These are phyloP conservation scores for Asterochloris erici DNA, from an alignment of 139 green algal species.

Conservation along the genomic window DNA sequence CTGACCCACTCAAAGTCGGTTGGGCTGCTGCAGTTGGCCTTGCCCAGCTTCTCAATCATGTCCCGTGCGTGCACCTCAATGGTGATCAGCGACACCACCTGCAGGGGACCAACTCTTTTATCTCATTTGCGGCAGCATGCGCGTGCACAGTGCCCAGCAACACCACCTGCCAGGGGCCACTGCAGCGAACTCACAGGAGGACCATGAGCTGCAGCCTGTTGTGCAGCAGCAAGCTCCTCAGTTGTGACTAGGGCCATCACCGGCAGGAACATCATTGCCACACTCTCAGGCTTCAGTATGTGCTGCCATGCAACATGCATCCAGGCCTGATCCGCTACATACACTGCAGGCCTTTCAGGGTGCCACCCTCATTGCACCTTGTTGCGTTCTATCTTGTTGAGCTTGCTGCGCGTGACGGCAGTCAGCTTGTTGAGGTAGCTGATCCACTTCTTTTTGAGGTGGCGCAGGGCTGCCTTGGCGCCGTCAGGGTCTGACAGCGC, in stretches of 20 bases:
- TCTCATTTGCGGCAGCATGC: too few relatives aligned
- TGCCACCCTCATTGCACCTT: conserved; percentile 44
- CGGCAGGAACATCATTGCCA: too few relatives aligned
- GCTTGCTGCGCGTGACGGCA: conserved; percentile 67
- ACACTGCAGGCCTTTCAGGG: not conserved
- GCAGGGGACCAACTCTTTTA: not conserved
- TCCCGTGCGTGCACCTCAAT: conserved; percentile 84
- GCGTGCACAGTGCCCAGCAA: too few relatives aligned
- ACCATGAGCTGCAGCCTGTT: too few relatives aligned
- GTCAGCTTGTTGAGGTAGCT: conserved; percentile 85
- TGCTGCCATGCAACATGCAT: too few relatives aligned
- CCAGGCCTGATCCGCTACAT: too few relatives aligned
- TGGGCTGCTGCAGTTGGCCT: conserved; percentile 53
- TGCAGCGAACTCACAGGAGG: too few relatives aligned
- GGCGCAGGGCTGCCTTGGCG: conserved; percentile 54
- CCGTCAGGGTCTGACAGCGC: conserved; percentile 64
- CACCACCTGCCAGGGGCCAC: too few relatives aligned
- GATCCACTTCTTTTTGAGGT: conserved; percentile 85
- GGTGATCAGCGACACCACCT: conserved; percentile 64
- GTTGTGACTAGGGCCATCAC: too few relatives aligned
- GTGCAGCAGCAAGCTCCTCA: too few relatives aligned
- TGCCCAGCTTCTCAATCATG: conserved; percentile 78
- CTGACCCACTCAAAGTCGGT: conserved; percentile 98
- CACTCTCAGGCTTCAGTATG: too few relatives aligned
- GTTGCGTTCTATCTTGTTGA: conserved; percentile 79